Base-by-base conservation (phyloP, 2,329 filamentous ascomycete genomes). In the Aspergillus sp. region DNA sequence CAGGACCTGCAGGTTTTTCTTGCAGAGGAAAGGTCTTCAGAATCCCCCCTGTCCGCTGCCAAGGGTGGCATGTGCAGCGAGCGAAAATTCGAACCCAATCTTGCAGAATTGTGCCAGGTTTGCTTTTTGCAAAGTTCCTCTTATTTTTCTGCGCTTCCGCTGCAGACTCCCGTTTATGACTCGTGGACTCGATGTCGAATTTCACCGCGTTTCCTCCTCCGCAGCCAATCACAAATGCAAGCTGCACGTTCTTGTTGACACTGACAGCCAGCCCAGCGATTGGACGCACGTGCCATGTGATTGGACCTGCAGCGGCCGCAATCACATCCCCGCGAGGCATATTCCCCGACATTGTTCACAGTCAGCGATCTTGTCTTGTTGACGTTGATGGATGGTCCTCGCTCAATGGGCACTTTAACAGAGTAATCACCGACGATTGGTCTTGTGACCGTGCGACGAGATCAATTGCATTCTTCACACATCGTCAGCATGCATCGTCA, bases 241-340 rank as follows among this genome's bases (percentile, higher is more conserved):
- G 15, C 52, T 54, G 52, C 52, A 54, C 24, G 45, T 48, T 41
- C 52, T 22, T 34, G 52, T 54, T 54, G 52, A 49, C 22, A 33
- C 17, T 42, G 42, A 20, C 52, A 48, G 44, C 45, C 44, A n/a
- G 34, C 13, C 34, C 9, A n/a, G 34, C 37, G 11, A 54, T 54
- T 54, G 42, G 42, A 37, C n/a, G 48, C 51, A 53, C 52, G 44
- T 54, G 52, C 45, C n/a, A 41, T 54, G 52, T 54, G 52, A 54
- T 48, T n/a, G 33, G 30, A 17, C 44, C 20, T 33, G 52, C 52
- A 54, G 33, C 33, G n/a, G 27, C 34, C 27, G 45, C 42, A 33
- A 44, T 53, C 51, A 53, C 51, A 46, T 41, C 48, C 34, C 19
- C 12, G 22, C 44, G 13, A 15, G 24, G 44, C 24, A 24, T 27